Conservation (phyloP, 108 stramenopile species). For the Skeletonema menzelii region DNA sequence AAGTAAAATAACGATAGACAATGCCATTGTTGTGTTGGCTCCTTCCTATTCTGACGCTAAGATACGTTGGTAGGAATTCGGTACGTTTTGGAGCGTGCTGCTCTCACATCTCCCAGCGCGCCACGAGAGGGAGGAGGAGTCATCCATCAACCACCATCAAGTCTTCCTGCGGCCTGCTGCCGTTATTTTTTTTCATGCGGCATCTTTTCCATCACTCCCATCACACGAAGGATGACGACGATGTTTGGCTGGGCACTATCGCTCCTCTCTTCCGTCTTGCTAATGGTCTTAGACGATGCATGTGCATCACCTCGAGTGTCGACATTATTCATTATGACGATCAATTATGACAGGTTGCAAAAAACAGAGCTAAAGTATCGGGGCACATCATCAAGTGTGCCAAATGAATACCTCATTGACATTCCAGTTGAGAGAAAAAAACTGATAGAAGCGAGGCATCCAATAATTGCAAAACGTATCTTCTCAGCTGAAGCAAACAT, state of each 20-base stretch:
- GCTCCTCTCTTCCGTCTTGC: not conserved
- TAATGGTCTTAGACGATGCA: not conserved
- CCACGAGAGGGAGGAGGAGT: too few species aligned
- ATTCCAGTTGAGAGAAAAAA: not conserved
- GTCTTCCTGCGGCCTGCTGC: too few species aligned
- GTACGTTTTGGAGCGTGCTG: not conserved
- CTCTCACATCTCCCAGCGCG: not conserved
- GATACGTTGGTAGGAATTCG: not conserved
- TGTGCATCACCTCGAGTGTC: not conserved
- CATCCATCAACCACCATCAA: too few species aligned
- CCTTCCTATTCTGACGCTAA: too few species aligned
- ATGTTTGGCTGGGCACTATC: not conserved
- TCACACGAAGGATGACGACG: not conserved
- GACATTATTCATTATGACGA: not conserved
- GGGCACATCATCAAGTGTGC: not conserved
- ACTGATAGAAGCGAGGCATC: conserved; percentile 9
- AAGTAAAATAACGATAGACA: not conserved
- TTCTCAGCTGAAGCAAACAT: conserved; percentile 12
- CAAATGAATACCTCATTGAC: not conserved
- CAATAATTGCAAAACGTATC: conserved; percentile 13
- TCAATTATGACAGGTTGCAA: not conserved
- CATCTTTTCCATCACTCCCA: not conserved
- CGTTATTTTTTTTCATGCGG: too few species aligned
- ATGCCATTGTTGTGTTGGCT: too few species aligned
- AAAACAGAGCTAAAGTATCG: not conserved